These are phyloP conservation scores for Naganishia randhawae DNA, from an alignment of 768 basidiomycete genomes.

Conservation along the genomic window DNA sequence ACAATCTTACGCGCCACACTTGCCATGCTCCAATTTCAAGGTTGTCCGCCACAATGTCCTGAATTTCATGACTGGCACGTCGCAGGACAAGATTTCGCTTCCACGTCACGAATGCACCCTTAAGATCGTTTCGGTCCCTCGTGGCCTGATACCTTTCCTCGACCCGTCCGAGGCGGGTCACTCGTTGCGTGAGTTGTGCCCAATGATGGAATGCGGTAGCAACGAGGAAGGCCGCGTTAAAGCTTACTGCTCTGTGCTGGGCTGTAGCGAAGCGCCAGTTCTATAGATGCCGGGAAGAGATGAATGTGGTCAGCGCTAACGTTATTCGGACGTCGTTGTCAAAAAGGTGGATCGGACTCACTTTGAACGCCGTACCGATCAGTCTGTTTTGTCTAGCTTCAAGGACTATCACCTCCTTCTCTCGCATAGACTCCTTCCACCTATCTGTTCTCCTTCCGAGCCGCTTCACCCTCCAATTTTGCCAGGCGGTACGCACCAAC, in stretches of 20 bases:
- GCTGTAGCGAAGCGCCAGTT: conserved; percentile 15
- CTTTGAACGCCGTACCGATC: conserved; percentile 6
- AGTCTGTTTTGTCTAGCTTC: conserved; percentile 12
- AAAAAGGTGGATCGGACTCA: background rate
- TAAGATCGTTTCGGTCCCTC: conserved; percentile 1
- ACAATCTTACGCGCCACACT: conserved; percentile 1
- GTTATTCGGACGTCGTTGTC: background rate
- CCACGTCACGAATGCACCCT: background rate
- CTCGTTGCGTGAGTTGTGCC: background rate
- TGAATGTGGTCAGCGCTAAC: background rate
- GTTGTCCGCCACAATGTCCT: background rate
- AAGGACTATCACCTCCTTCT: conserved; percentile 4
- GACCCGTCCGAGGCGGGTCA: conserved; percentile 11
- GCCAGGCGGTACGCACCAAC: background rate
- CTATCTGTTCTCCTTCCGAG: conserved; percentile 12
- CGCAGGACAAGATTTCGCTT: conserved; percentile 6
- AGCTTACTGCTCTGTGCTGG: conserved; percentile 16
- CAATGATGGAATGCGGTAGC: conserved; percentile 14
- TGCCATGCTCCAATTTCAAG: conserved; percentile 4
- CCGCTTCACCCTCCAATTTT: conserved; percentile 18
- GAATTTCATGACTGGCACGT: background rate
- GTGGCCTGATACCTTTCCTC: conserved; percentile 2
- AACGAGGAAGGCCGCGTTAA: conserved; percentile 16
- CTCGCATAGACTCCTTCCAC: conserved; percentile 20
- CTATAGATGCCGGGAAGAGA: background rate